Percentiles rank a stretch among this genome's conserved stretches.
phyloP scores from a whole-genome alignment of 1,284 basidiomycete genomes.

The Inonotus hispidus region DNA sequence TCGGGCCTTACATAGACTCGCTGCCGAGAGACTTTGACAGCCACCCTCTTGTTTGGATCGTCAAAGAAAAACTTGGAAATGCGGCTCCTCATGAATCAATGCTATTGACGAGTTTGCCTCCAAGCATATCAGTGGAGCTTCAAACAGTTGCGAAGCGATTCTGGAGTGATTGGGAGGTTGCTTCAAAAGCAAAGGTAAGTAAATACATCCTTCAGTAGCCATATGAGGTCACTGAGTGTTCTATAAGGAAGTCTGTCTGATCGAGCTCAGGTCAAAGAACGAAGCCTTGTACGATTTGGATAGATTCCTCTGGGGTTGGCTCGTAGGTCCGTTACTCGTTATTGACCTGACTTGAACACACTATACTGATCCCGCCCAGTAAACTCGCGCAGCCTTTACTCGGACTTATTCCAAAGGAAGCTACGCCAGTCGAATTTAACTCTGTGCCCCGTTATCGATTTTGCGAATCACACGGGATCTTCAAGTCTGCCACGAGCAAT shows the following conservation, averaged over 20 bases:
- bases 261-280: neutral
- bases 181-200: constrained; percentile 44
- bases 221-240: neutral
- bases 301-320: constrained; percentile 81
- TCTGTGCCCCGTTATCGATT: constrained; percentile 80
- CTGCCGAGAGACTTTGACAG: constrained; percentile 62
- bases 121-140: constrained; percentile 44
- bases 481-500: constrained; percentile 34
- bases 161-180: constrained; percentile 50
- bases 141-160: constrained; percentile 47
- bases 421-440: constrained; percentile 71
- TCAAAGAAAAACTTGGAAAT: constrained; percentile 28
- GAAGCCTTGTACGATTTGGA: constrained; percentile 9
- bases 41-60: constrained; percentile 76
- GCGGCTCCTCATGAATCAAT: constrained; percentile 19
- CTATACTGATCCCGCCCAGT: constrained; percentile 40
- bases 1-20: constrained; percentile 70
- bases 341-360: neutral
- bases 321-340: constrained; percentile 53
- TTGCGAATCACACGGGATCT: constrained; percentile 67
- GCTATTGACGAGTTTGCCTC: constrained; percentile 45
- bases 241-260: constrained; percentile 3
- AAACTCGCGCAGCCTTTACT: constrained; percentile 82
- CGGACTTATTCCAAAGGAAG: constrained; percentile 51
- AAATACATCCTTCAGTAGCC: neutral